Conservation (phyloP, 2,329 filamentous ascomycete genomes). For the Chaetomium sp. region DNA sequence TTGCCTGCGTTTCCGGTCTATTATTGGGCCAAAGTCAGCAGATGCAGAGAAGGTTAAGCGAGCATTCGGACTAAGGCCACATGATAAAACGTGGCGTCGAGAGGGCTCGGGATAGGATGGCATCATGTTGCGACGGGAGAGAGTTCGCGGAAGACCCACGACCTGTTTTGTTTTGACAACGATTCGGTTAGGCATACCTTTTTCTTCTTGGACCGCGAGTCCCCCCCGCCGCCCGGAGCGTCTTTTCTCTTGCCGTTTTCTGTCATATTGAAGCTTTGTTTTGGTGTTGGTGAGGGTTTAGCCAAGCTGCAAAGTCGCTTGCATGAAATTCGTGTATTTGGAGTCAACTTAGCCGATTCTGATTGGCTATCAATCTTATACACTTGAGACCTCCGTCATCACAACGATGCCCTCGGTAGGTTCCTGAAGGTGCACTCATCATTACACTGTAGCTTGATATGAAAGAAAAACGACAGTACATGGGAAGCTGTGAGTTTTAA, state of each 20-base stretch:
- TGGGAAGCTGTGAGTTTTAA: neutral
- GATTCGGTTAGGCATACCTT: conserved; percentile 27
- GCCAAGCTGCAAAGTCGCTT: neutral
- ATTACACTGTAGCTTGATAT: neutral
- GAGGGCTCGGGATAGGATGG: neutral
- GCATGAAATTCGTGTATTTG: neutral
- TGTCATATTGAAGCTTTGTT: conserved; percentile 34
- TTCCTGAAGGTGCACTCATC: neutral
- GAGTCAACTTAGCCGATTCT: neutral
- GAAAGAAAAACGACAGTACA: neutral
- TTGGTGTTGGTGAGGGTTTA: neutral
- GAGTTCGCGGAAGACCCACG: neutral
- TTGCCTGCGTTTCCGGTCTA: conserved; percentile 57
- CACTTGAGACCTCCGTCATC: neutral
- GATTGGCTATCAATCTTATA: neutral
- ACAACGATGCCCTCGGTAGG: neutral
- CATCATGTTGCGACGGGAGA: neutral
- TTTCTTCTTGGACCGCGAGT: conserved; percentile 43
- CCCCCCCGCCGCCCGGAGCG: conserved; percentile 36
- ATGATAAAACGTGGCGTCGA: neutral
- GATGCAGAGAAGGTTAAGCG: neutral
- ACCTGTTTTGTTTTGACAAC: neutral
- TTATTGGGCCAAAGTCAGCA: neutral
- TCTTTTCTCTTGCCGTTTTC: conserved; percentile 42
- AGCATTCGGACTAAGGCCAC: neutral